Evolutionary conservation across 2,329 filamentous ascomycete genomes (phyloP).

Genomic region (Aspergillus sp.): DNA sequence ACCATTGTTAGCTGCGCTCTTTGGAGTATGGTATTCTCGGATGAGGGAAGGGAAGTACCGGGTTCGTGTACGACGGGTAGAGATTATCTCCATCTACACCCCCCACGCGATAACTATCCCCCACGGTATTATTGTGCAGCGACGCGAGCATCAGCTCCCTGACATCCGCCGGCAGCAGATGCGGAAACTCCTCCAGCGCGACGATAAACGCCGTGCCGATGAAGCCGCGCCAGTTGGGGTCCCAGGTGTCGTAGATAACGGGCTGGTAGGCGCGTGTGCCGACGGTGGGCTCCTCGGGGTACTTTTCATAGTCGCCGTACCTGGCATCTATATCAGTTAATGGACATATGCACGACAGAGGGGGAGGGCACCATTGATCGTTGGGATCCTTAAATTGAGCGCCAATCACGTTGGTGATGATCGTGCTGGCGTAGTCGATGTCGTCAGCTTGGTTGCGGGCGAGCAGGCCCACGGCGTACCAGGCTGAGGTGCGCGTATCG

Average conservation of each 20-base stretch:
- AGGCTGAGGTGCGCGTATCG: constrained; percentile 57
- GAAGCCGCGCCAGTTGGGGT: constrained; percentile 66
- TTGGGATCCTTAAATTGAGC: constrained; percentile 45
- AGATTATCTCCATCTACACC: constrained; percentile 61
- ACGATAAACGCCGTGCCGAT: constrained; percentile 60
- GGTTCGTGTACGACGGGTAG: constrained; percentile 61
- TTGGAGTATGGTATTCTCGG: no score
- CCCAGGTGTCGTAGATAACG: constrained; percentile 57
- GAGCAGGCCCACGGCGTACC: constrained; percentile 60
- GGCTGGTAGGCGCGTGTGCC: constrained; percentile 52
- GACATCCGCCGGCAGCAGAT: constrained; percentile 44
- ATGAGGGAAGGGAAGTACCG: neutral
- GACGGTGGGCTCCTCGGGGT: constrained; percentile 53
- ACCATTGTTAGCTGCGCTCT: no score
- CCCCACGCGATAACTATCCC: constrained; percentile 62
- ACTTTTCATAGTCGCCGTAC: constrained; percentile 43
- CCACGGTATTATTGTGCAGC: constrained; percentile 55
- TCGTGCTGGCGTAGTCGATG: constrained; percentile 51
- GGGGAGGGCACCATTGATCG: constrained; percentile 41
- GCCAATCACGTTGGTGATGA: constrained; percentile 50
- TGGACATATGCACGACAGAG: neutral
- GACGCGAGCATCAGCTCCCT: constrained; percentile 51
- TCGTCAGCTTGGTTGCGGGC: constrained; percentile 55
- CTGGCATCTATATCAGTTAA: constrained; percentile 25
- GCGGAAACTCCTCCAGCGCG: constrained; percentile 56